A percentile compares a stretch with the other conserved stretches of the same genome.
Evolutionary conservation across 208 protist genomes (phyloP).

Genomic region (Tritrichomonas foetus): DNA sequence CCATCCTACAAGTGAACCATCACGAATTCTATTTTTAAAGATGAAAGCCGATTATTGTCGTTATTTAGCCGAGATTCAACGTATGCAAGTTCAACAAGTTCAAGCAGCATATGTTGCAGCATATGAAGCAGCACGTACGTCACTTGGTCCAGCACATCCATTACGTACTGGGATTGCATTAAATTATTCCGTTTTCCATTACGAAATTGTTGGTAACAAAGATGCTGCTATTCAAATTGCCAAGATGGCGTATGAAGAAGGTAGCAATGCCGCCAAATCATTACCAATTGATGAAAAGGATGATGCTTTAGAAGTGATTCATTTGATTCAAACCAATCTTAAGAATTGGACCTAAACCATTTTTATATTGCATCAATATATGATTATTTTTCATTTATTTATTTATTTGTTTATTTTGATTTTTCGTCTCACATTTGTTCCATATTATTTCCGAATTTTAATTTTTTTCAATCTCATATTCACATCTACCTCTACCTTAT

Average conservation of each 20-base stretch:
- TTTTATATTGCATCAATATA: too few species aligned
- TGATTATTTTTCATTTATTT: too few species aligned
- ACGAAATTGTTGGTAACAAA: conserved; percentile 19
- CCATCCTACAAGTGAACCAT: conserved; percentile 31
- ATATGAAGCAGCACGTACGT: not conserved
- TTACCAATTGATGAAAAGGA: not conserved
- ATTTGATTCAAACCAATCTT: not conserved
- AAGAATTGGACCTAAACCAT: not conserved
- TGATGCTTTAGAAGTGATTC: conserved; percentile 31
- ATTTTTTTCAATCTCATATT: too few species aligned
- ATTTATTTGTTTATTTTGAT: too few species aligned
- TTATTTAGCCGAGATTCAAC: conserved; percentile 4
- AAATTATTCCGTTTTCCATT: conserved; percentile 29
- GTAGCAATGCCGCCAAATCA: not conserved
- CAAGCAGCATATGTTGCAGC: not conserved
- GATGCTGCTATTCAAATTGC: not conserved
- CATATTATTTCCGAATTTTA: too few species aligned
- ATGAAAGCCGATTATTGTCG: conserved; percentile 31
- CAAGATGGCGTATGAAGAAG: not conserved
- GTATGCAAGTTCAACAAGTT: not conserved
- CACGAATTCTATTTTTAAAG: conserved; percentile 28
- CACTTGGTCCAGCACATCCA: not conserved
- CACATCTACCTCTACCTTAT: too few species aligned
- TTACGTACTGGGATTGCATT: conserved; percentile 10
- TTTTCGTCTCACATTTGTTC: too few species aligned